Evolutionary conservation across 306 rosid genomes (phyloP).

Genomic region (Malus sieversii): DNA sequence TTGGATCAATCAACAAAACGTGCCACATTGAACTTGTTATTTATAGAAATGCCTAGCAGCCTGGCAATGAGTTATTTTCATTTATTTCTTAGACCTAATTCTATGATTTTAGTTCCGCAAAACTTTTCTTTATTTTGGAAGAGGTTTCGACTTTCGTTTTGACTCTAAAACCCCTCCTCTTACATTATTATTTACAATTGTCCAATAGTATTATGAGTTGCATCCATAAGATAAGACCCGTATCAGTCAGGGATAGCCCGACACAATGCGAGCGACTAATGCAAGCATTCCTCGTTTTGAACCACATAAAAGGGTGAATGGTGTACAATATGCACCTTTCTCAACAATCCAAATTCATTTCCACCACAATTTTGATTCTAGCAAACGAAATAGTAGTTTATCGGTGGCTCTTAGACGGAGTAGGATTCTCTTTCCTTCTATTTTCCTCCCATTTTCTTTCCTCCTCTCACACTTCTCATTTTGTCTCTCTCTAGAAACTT

Average conservation of each 20-base stretch:
- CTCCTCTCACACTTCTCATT: no score
- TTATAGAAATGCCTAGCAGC: neutral
- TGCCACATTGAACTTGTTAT: neutral
- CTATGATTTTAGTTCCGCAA: neutral
- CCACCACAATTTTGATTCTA: constrained; percentile 3
- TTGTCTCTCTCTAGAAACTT: no score
- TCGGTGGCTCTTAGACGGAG: neutral
- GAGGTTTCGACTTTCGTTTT: no score
- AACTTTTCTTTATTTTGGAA: no score
- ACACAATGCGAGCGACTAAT: neutral
- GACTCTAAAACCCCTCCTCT: no score
- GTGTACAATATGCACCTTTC: neutral
- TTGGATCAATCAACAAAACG: neutral
- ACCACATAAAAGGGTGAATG: neutral
- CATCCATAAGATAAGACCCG: no score
- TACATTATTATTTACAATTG: neutral
- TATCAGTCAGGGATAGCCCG: neutral
- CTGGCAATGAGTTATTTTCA: neutral
- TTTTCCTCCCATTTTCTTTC: no score
- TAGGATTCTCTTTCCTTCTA: no score
- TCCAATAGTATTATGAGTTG: neutral
- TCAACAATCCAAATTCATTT: neutral
- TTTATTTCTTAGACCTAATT: neutral
- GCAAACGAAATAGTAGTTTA: no score
- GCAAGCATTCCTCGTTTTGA: neutral